phyloP scores from a whole-genome alignment of 768 basidiomycete genomes.

The Ramaria rubella region DNA sequence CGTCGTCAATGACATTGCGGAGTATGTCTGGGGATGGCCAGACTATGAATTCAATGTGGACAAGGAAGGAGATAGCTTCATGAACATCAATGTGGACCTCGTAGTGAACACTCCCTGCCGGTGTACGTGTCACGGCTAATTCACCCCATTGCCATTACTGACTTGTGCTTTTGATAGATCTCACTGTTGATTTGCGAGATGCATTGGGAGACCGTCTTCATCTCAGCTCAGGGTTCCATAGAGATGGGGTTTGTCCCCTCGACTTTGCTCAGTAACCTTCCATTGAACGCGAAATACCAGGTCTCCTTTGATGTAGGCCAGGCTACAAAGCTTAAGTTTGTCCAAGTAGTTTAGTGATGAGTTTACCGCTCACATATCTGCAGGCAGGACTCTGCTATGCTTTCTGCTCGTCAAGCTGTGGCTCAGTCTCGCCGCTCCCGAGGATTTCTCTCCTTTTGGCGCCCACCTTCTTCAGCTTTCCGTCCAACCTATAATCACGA shows the following conservation, averaged over 20 bases:
- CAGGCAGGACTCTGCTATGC: conserved; percentile 56
- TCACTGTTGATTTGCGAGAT: conserved; percentile 87
- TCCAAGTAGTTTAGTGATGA: conserved; percentile 1
- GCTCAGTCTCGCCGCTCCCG: conserved; percentile 69
- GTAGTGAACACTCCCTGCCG: conserved; percentile 89
- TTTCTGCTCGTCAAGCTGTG: conserved; percentile 65
- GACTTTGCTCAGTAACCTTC: background rate
- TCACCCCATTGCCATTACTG: background rate
- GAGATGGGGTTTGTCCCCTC: conserved; percentile 65
- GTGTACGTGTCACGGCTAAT: conserved; percentile 49
- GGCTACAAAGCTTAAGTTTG: conserved; percentile 63
- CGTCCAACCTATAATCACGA: conserved; percentile 69
- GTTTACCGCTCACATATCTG: background rate
- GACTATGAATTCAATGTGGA: conserved; percentile 89
- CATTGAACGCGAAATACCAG: conserved; percentile 30
- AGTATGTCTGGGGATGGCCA: conserved; percentile 92
- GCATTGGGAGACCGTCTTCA: conserved; percentile 89
- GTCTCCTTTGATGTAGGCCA: conserved; percentile 77
- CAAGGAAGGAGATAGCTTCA: conserved; percentile 43
- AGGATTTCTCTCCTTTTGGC: conserved; percentile 56
- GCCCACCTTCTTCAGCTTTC: conserved; percentile 40
- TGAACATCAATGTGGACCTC: conserved; percentile 89
- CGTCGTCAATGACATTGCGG: conserved; percentile 81
- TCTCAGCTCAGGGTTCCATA: conserved; percentile 69
- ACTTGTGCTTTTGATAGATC: conserved; percentile 38